Conservation (phyloP, 208 protist species). For the Leishmania aethiopica region DNA sequence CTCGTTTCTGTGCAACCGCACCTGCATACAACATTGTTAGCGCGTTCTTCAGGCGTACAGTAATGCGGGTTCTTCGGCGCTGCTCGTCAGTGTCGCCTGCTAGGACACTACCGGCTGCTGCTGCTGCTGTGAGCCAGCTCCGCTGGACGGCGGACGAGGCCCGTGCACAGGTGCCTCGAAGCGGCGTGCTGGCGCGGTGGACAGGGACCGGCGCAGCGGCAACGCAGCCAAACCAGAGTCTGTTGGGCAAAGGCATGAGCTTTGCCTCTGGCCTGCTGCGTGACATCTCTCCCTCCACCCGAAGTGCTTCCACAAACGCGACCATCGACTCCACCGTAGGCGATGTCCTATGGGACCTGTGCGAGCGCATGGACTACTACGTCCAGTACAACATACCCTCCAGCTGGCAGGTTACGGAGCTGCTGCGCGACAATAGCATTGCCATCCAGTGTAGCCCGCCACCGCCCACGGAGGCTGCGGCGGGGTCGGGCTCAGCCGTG, state of each 20-base stretch:
- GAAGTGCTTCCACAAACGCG: slow-evolving; percentile 24
- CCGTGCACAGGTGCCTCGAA: slow-evolving; percentile 30
- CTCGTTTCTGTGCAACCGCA: not conserved
- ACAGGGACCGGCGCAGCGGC: slow-evolving; percentile 31
- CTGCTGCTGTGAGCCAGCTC: not conserved
- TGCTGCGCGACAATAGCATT: slow-evolving; percentile 71
- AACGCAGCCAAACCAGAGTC: not conserved
- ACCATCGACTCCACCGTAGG: slow-evolving; percentile 35
- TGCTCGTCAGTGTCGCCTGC: not conserved
- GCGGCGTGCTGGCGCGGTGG: slow-evolving; percentile 54
- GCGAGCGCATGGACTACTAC: slow-evolving; percentile 83
- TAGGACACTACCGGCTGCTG: not conserved
- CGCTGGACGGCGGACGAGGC: slow-evolving; percentile 10
- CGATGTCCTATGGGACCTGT: slow-evolving; percentile 73
- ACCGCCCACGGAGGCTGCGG: not conserved
- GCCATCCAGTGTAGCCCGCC: slow-evolving; percentile 77
- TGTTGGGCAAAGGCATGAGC: slow-evolving; percentile 68
- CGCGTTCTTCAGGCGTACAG: not conserved
- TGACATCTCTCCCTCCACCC: slow-evolving; percentile 21
- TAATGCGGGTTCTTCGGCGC: slow-evolving; percentile 4
- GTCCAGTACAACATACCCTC: slow-evolving; percentile 81
- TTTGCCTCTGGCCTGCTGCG: slow-evolving; percentile 59
- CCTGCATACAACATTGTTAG: not conserved
- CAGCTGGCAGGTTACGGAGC: slow-evolving; percentile 65
- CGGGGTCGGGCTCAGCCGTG: slow-evolving; percentile 28